Percentiles rank a stretch among this genome's conserved stretches.
phyloP scores from a whole-genome alignment of 148 eudicot species.

The Camellia granthamiana region DNA sequence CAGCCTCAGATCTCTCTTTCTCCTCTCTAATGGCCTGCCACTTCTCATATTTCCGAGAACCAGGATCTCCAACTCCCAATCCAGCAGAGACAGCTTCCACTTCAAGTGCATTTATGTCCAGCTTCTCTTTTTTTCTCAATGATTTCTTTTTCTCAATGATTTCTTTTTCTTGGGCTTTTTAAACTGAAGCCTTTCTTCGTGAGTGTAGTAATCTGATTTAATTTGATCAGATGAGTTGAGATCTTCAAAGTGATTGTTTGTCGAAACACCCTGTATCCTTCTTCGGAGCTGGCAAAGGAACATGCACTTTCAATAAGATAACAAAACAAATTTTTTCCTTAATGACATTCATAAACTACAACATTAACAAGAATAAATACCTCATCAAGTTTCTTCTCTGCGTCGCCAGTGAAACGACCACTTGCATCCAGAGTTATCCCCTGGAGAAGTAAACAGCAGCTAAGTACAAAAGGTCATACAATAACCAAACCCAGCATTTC shows the following conservation, averaged over 20 bases:
- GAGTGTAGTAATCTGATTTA: conserved; percentile 65
- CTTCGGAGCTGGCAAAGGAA: conserved; percentile 57
- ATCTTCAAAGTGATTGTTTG: conserved; percentile 55
- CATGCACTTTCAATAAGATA: conserved; percentile 9
- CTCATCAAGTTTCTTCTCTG: conserved; percentile 90
- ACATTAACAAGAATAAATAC: conserved; percentile 28
- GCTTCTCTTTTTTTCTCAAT: conserved; percentile 82
- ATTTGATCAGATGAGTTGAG: conserved; percentile 50
- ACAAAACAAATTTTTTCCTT: not conserved
- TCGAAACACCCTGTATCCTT: conserved; percentile 65
- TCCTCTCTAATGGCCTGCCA: conserved; percentile 64
- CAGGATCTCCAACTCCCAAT: conserved; percentile 75
- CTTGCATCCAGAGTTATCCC: conserved; percentile 82
- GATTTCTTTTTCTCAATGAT: conserved; percentile 94
- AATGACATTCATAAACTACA: not conserved
- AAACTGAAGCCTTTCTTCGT: conserved; percentile 85
- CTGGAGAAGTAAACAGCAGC: conserved; percentile 32
- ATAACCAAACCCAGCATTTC: not conserved
- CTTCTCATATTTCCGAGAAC: conserved; percentile 69
- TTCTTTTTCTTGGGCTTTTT: conserved; percentile 97
- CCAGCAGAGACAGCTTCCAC: conserved; percentile 87
- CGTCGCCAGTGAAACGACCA: conserved; percentile 80
- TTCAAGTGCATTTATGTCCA: conserved; percentile 90
- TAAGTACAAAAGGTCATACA: not conserved
- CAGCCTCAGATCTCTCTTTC: conserved; percentile 72